Conservation (phyloP, 140 eudicot species). For the Flaveria floridana region DNA sequence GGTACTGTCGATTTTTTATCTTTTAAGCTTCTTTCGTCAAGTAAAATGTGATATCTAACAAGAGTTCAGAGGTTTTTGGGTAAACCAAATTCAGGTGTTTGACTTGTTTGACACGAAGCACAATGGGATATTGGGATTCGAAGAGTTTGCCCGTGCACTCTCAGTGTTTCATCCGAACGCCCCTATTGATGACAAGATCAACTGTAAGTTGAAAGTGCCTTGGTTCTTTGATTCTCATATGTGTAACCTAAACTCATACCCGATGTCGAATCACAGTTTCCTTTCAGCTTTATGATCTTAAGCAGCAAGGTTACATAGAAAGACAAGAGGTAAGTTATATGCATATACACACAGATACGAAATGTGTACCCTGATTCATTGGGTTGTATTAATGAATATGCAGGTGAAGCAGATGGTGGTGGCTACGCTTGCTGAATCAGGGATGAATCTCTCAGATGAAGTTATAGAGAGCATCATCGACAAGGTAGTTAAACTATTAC, state of each 20-base stretch:
- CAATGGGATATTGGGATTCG: slow-evolving; percentile 84
- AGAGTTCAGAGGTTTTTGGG: slow-evolving; percentile 12
- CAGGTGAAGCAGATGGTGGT: slow-evolving; percentile 93
- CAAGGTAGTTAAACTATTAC: slow-evolving; percentile 43
- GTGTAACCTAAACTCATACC: not conserved
- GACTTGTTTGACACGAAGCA: slow-evolving; percentile 95
- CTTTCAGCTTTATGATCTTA: slow-evolving; percentile 85
- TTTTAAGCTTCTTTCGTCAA: slow-evolving; percentile 6
- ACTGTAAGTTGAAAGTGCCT: slow-evolving; percentile 47
- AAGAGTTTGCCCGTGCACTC: slow-evolving; percentile 94
- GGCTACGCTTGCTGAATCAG: slow-evolving; percentile 81
- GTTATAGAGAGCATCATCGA: slow-evolving; percentile 80
- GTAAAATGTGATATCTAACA: not conserved
- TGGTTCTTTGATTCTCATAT: not conserved
- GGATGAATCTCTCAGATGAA: slow-evolving; percentile 80
- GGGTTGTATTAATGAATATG: not conserved
- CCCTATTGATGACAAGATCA: slow-evolving; percentile 84
- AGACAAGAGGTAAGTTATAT: slow-evolving; percentile 72
- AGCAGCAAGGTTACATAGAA: slow-evolving; percentile 95
- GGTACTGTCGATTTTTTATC: slow-evolving; percentile 36
- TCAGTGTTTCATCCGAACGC: slow-evolving; percentile 96
- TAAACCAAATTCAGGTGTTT: slow-evolving; percentile 53
- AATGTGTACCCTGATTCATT: not conserved
- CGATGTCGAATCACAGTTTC: slow-evolving; percentile 57
- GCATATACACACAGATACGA: not conserved